Conservation (phyloP, 108 stramenopile species). For the Halocafeteria seosinensis region DNA sequence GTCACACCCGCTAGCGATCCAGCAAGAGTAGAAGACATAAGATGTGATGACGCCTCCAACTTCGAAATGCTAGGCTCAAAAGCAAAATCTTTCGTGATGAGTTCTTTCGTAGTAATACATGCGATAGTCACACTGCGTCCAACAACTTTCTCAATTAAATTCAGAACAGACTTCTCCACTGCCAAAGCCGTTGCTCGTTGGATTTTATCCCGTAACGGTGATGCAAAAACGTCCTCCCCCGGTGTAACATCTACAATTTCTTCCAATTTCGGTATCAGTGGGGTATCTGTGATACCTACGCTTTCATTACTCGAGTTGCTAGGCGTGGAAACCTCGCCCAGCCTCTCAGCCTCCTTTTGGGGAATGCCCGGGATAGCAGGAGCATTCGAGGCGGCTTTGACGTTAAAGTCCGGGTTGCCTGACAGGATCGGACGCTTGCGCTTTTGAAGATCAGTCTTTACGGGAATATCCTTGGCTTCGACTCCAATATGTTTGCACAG, state of each 20-base stretch:
- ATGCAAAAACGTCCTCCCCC: slow-evolving; percentile 30
- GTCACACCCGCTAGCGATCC: slow-evolving; percentile 88
- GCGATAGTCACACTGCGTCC: slow-evolving; percentile 94
- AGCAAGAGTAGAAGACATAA: slow-evolving; percentile 92
- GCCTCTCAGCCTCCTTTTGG: too few relatives aligned
- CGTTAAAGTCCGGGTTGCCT: slow-evolving; percentile 89
- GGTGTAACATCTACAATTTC: slow-evolving; percentile 52
- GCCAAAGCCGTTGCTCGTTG: slow-evolving; percentile 74
- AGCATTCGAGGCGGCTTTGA: slow-evolving; percentile 17
- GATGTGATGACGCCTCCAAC: slow-evolving; percentile 81
- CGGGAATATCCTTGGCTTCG: slow-evolving; percentile 70
- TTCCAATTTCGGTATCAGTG: slow-evolving; percentile 41
- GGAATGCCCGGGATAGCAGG: neutral
- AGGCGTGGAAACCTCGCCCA: neutral
- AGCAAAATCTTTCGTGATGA: slow-evolving; percentile 95
- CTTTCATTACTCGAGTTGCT: neutral
- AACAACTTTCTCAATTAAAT: slow-evolving; percentile 90
- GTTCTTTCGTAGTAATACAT: slow-evolving; percentile 86
- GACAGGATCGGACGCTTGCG: slow-evolving; percentile 25
- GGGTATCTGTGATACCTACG: neutral
- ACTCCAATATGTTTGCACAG: slow-evolving; percentile 86
- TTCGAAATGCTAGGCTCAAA: slow-evolving; percentile 84
- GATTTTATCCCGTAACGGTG: slow-evolving; percentile 41
- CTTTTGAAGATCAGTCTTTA: slow-evolving; percentile 20
- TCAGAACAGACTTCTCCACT: slow-evolving; percentile 89